Evolutionary conservation across 2,329 filamentous ascomycete species (phyloP).

Genomic region (Colletotrichum salicis): DNA sequence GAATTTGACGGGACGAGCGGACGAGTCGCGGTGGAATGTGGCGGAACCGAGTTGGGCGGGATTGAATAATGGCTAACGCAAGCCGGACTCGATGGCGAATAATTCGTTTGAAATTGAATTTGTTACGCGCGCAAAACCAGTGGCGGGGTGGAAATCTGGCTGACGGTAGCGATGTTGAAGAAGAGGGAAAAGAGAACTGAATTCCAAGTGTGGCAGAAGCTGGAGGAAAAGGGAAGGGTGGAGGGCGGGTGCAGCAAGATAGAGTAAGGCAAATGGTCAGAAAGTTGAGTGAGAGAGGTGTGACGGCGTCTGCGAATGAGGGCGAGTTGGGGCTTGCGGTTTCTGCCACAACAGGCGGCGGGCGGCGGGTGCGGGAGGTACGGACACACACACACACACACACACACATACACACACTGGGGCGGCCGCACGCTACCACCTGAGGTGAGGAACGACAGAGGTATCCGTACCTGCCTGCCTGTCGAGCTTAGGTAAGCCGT

Average conservation of each 20-base stretch:
- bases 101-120: neutral
- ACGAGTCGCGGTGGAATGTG: constrained; percentile 34
- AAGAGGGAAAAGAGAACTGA: constrained; percentile 27
- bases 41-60: constrained; percentile 18
- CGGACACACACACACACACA: constrained; percentile 20
- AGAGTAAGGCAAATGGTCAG: constrained; percentile 23
- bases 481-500: constrained; percentile 1
- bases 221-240: constrained; percentile 35
- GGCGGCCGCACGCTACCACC: constrained; percentile 3
- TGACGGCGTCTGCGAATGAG: constrained; percentile 21
- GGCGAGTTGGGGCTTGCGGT: constrained; percentile 27
- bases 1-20: constrained; percentile 35
- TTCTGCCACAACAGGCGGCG: constrained; percentile 21
- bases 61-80: constrained; percentile 29
- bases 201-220: constrained; percentile 35
- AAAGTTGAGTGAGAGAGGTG: constrained; percentile 26
- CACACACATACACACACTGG: constrained; percentile 18
- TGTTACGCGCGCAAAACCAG: constrained; percentile 7
- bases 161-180: constrained; percentile 22
- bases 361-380: constrained; percentile 22
- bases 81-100: neutral
- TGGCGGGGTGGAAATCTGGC: neutral
- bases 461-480: neutral
- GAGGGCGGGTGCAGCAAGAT: constrained; percentile 30
- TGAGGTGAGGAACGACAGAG: neutral